A percentile compares a stretch with the other conserved stretches of the same genome.
phyloP scores from a whole-genome alignment of 345 rosid genomes.

The Brassica rapa region DNA sequence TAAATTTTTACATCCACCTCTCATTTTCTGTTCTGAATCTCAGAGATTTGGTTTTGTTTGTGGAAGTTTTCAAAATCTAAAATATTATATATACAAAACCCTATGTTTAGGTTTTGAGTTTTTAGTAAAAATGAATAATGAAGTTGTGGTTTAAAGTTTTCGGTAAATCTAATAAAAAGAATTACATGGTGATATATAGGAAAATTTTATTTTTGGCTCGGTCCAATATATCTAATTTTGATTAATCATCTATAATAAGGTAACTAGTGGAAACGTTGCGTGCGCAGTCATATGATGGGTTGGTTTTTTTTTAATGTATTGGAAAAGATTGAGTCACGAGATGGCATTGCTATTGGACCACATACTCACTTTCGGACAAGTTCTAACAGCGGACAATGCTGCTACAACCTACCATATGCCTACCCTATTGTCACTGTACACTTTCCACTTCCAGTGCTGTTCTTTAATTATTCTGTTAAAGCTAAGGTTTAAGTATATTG shows the following conservation, averaged over 20 bases:
- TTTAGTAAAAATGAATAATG: neutral
- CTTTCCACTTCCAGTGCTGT: neutral
- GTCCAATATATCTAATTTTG: neutral
- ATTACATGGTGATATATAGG: neutral
- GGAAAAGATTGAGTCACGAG: conserved; percentile 22
- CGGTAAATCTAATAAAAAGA: neutral
- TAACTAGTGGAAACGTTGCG: neutral
- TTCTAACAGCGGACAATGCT: conserved; percentile 11
- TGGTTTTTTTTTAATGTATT: neutral
- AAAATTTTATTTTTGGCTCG: neutral
- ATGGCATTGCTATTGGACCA: conserved; percentile 32
- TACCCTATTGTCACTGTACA: neutral
- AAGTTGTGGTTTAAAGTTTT: conserved; percentile 24
- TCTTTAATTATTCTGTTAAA: neutral
- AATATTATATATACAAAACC: neutral
- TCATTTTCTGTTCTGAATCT: conserved; percentile 21
- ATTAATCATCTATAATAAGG: neutral
- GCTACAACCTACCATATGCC: neutral
- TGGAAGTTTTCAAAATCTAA: neutral
- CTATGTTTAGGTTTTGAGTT: conserved; percentile 26
- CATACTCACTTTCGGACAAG: conserved; percentile 19
- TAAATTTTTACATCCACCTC: conserved; percentile 35
- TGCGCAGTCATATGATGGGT: conserved; percentile 7
- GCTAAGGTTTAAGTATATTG: neutral
- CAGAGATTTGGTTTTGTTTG: conserved; percentile 30